phyloP scores from a whole-genome alignment of 352 stramenopile species.

The Pythium volutum region DNA sequence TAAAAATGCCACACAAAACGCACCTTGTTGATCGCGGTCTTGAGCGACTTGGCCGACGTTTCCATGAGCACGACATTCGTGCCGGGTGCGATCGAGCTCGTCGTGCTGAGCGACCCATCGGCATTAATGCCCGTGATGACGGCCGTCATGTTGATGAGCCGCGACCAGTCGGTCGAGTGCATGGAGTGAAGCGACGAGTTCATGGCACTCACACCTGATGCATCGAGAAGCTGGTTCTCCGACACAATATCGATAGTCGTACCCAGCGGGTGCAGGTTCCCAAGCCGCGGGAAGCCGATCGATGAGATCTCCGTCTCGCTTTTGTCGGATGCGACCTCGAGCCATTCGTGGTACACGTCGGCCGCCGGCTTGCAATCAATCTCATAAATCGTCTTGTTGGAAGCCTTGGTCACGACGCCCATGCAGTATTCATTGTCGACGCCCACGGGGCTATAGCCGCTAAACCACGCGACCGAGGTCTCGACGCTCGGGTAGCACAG shows the following conservation, averaged over 20 bases:
- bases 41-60: slow-evolving; percentile 73
- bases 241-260: slow-evolving; percentile 79
- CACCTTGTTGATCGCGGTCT: slow-evolving; percentile 84
- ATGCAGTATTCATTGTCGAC: slow-evolving; percentile 79
- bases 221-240: slow-evolving; percentile 46
- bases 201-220: slow-evolving; percentile 29
- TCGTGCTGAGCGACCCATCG: slow-evolving; percentile 78
- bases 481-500: slow-evolving; percentile 85
- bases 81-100: slow-evolving; percentile 67
- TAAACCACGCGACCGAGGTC: slow-evolving; percentile 87
- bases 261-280: slow-evolving; percentile 78
- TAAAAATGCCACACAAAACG: neutral
- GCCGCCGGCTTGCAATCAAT: slow-evolving; percentile 83
- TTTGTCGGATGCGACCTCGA: slow-evolving; percentile 75
- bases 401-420: slow-evolving; percentile 82
- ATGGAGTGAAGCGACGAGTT: slow-evolving; percentile 72
- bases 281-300: slow-evolving; percentile 77
- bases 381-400: slow-evolving; percentile 83
- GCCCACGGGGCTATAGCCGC: slow-evolving; percentile 75
- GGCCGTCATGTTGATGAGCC: slow-evolving; percentile 83
- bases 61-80: slow-evolving; percentile 88
- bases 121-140: slow-evolving; percentile 86
- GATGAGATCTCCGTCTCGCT: slow-evolving; percentile 65
- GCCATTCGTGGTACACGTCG: slow-evolving; percentile 84
- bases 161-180: slow-evolving; percentile 78